These are phyloP conservation scores for Ophiostoma triangulosporum DNA, from an alignment of 2,329 filamentous ascomycete species.

Conservation along the genomic window DNA sequence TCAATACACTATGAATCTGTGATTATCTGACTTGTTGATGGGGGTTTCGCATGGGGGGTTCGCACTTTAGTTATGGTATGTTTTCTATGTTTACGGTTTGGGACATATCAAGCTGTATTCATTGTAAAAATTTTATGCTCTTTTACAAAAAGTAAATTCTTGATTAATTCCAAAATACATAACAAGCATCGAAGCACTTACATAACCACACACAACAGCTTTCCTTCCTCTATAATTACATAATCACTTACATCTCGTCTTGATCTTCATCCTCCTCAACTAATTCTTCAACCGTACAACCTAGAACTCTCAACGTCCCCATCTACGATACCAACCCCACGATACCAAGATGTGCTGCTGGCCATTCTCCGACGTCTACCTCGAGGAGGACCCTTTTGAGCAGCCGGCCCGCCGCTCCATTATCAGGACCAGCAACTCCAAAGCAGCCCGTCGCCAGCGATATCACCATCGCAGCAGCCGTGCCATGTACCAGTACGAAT, in stretches of 20 bases:
- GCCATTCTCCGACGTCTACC: conserved; percentile 20
- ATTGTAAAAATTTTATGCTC: no score
- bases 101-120: no score
- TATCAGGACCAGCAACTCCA: conserved; percentile 15
- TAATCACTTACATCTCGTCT: neutral
- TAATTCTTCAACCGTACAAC: no score
- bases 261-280: neutral
- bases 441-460: neutral
- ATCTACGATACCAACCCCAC: neutral
- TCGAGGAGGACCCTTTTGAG: conserved; percentile 19
- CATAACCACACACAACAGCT: no score
- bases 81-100: no score
- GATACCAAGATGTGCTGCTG: conserved; percentile 32
- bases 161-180: no score
- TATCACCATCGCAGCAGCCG: neutral
- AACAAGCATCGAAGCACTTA: no score
- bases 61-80: no score
- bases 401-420: conserved; percentile 6
- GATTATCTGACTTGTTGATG: no score
- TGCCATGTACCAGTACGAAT: conserved; percentile 25
- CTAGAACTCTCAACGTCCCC: neutral
- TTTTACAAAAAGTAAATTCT: no score
- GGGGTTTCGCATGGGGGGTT: no score
- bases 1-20: neutral
- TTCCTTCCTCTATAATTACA: neutral